Base-by-base conservation (phyloP, 2,329 filamentous ascomycete species). In the Fusarium zealandicum region DNA sequence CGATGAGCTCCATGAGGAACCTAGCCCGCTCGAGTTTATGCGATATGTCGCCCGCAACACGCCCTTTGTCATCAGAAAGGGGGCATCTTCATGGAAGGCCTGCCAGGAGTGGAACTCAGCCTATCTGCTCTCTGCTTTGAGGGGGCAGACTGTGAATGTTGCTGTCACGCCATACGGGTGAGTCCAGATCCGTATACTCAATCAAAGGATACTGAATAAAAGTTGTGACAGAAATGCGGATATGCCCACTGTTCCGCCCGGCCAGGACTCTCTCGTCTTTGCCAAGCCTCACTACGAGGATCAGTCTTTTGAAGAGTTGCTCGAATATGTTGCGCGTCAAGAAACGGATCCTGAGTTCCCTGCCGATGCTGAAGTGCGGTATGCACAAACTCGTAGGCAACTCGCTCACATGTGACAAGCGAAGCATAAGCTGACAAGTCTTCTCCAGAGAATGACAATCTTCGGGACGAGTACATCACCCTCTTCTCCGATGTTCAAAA, bases 21-120 rank as follows among this genome's bases (percentile, higher is more conserved):
- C 90, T 4, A 90, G 86, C 22, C 83, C 90, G 1, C 80, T 95
- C 6, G 88, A 93, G 68, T 93, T 93, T 70, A 89, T 92, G 85
- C 84, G 89, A 66, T 88, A 86, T 72, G 89, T 93, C 16, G 81
- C 88, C 13, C 80, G 78, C 30, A 95, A 93, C 69, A 82, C 85
- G 1, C 90, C 90, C 0, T 93, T 93, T 64, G 82, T 93, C 3
- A 76, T 93, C 22, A 81, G 88, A 31, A 76, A 80, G 8, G 89
- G 80, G 3, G 88, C 88, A 1, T 68, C 68, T 1, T 72, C 79
- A 30, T 93, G 90, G 89, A 75, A 76, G 32, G 89, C 90, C 0
- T 78, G 78, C 3, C 76, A 73, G 49, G 77, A 73, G 43, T 95
- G 90, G 90, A 80, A 82, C 54, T 79, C 81, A 2, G 68, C 74